Base-by-base conservation (phyloP, 2,329 filamentous ascomycete genomes). In the Exophiala lecanii-corni region DNA sequence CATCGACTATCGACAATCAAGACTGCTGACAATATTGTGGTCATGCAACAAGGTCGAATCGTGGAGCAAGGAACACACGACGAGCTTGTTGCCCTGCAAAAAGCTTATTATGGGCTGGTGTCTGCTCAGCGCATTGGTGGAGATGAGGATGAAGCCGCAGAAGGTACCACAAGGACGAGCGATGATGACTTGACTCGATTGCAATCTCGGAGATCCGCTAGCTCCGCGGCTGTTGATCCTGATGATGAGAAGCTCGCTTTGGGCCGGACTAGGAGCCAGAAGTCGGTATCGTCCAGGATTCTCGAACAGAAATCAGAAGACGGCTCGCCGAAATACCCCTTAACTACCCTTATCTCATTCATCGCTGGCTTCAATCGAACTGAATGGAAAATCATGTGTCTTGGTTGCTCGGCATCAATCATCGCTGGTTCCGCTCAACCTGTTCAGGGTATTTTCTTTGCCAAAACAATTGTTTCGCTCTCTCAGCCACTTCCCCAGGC, bases 1-100 rank as follows among this genome's bases (percentile, higher is more conserved):
- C 92, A 98, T 68, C 83, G 91, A 55, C 74, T 98, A 6, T 95
- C 89, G 1, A 98, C 92, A 4, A 95, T 98, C 69, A 89, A 82
- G 64, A 82, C 89, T 51, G 91, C 91, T 0, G 85, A 97, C 64
- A 96, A 95, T 58, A 98, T 98, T 55, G 86, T 97, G 9, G 91
- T 96, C 51, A 91, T 98, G 82, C 76, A 81, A 3, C 68, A 81
- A 48, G 92, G 92, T 9, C 70, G 74, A n/a, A 94, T 98, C 47
- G 75, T 94, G 9, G 92, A 98, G 65, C 89, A 96, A 64, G 92
- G 92, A 39, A 89, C 79, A 0, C 92, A 97, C 61, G 79, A 91
- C 45, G 75, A 84, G 10, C 74, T 98, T 9, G 70, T 97, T 2
- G 78, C 81, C 54, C 73, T 66, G 47, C 69, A 78, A 51, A 81